Conservation (phyloP, 2,329 filamentous ascomycete species). For the Bipolaris cookei region DNA sequence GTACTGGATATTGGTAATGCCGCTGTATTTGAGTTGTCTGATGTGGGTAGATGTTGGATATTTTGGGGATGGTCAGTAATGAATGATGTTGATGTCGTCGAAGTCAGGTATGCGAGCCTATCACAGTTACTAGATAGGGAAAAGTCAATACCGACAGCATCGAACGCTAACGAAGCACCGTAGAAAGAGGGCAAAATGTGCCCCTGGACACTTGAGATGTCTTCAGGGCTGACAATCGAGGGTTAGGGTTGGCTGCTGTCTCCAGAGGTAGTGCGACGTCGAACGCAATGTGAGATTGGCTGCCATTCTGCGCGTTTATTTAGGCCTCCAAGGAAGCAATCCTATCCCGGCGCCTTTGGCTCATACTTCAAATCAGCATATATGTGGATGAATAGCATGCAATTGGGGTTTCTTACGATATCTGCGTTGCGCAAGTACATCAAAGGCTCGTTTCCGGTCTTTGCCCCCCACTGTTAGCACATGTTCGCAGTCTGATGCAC, state of each 20-base stretch:
- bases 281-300: background rate
- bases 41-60: background rate
- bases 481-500: background rate
- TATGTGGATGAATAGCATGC: background rate
- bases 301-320: background rate
- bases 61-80: background rate
- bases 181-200: background rate
- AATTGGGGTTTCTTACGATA: slow-evolving; percentile 1
- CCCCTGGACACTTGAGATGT: background rate
- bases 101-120: background rate
- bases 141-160: background rate
- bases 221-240: background rate
- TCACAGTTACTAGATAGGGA: background rate
- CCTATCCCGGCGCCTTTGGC: background rate
- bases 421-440: slow-evolving; percentile 8
- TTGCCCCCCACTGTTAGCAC: background rate
- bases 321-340: background rate
- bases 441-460: slow-evolving; percentile 3
- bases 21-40: background rate
- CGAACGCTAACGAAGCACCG: background rate
- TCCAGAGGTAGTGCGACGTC: background rate
- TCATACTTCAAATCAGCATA: background rate
- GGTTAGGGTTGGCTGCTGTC: background rate
- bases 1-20: background rate
- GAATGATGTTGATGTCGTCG: background rate